A percentile compares a stretch with the other conserved stretches of the same genome.
phyloP scores from a whole-genome alignment of 495 filamentous ascomycete genomes.

The Chaetomium fimeti region DNA sequence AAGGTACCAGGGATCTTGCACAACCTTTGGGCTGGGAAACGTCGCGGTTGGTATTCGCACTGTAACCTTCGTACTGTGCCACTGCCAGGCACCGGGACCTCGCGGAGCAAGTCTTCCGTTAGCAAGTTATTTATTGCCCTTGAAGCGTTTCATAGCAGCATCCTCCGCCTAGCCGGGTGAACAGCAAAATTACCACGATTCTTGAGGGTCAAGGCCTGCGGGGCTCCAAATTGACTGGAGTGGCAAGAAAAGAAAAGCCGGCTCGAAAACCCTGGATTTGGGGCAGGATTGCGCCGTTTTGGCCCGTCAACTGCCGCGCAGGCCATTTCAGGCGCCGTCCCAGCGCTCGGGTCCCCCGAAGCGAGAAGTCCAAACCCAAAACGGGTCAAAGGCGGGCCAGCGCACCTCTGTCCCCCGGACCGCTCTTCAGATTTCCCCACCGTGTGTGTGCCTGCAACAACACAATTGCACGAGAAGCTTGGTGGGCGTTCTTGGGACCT shows the following conservation, averaged over 20 bases:
- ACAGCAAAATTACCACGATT: background rate
- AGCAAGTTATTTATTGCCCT: too few species aligned
- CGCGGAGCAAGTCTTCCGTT: slow-evolving; percentile 4
- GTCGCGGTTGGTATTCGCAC: background rate
- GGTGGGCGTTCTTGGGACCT: background rate
- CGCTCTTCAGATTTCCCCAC: slow-evolving; percentile 2
- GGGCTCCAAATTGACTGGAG: background rate
- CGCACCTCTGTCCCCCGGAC: slow-evolving; percentile 12
- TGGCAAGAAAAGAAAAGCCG: slow-evolving; percentile 1
- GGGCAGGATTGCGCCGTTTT: background rate
- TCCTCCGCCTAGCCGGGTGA: background rate
- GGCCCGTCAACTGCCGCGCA: slow-evolving; percentile 9
- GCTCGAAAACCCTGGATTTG: slow-evolving; percentile 7
- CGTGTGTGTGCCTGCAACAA: slow-evolving; percentile 6
- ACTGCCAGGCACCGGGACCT: background rate
- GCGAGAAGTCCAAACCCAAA: slow-evolving; percentile 23
- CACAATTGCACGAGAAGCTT: slow-evolving; percentile 6
- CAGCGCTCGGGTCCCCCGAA: background rate
- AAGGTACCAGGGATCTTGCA: too few species aligned
- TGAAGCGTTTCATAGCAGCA: background rate
- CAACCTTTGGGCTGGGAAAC: too few species aligned
- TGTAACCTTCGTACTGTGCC: slow-evolving; percentile 1
- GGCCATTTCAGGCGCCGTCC: slow-evolving; percentile 1
- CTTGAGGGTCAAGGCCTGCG: background rate
- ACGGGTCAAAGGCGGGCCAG: slow-evolving; percentile 23